Percentiles rank a stretch among this genome's conserved stretches.
phyloP scores from a whole-genome alignment of 116 monocot species.

The Trichopus zeylanicus region DNA sequence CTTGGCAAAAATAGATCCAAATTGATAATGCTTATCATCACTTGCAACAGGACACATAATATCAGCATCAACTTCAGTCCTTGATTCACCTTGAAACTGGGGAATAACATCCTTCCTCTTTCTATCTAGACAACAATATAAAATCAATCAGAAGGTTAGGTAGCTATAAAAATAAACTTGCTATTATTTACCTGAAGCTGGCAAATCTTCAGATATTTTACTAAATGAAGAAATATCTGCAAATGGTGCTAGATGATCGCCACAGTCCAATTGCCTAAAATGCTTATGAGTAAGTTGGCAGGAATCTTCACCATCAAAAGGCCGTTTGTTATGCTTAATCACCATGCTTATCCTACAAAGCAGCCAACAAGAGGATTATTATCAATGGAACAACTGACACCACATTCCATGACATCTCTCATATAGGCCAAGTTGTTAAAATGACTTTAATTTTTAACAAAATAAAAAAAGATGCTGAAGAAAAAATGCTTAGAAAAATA shows the following conservation, averaged over 20 bases:
- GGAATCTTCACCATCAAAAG: constrained; percentile 17
- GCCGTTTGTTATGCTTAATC: constrained; percentile 28
- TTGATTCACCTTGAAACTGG: constrained; percentile 11
- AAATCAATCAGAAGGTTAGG: constrained; percentile 2
- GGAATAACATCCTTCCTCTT: no score
- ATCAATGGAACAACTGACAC: no score
- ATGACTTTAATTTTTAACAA: background rate
- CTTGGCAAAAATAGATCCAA: background rate
- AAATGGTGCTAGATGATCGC: constrained; percentile 14
- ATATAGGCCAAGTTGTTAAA: background rate
- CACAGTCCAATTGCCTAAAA: constrained; percentile 20
- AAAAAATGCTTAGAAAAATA: background rate
- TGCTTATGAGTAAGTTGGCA: constrained; percentile 15
- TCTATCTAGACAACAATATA: constrained; percentile 18
- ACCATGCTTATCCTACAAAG: constrained; percentile 49
- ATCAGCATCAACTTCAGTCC: background rate
- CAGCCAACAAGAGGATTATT: constrained; percentile 7
- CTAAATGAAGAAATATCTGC: constrained; percentile 13
- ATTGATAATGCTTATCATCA: background rate
- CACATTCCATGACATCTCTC: background rate
- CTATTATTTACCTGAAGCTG: constrained; percentile 19
- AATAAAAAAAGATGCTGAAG: background rate
- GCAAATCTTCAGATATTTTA: constrained; percentile 4
- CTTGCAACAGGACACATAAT: constrained; percentile 2
- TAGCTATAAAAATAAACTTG: background rate